Evolutionary conservation across 176 grass and related monocot species (phyloP).

Genomic region (Cenchrus purpureus): DNA sequence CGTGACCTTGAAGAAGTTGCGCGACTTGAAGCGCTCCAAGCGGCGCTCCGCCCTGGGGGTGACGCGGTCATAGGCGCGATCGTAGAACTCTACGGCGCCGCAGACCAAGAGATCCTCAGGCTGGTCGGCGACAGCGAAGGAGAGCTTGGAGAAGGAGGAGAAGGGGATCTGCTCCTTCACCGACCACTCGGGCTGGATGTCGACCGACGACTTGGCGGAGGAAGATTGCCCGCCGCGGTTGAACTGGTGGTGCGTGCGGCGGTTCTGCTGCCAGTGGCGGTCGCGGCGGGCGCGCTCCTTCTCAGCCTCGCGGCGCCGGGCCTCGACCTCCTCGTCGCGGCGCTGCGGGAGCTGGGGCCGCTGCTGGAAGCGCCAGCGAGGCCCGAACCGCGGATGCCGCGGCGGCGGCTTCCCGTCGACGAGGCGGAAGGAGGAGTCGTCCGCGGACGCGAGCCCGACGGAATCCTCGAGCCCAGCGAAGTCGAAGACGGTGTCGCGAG

Average conservation of each 20-base stretch:
- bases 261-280: conserved; percentile 63
- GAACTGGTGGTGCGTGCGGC: conserved; percentile 47
- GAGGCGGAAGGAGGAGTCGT: conserved; percentile 69
- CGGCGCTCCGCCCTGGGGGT: conserved; percentile 74
- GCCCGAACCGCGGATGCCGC: conserved; percentile 71
- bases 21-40: conserved; percentile 80
- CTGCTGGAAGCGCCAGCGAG: conserved; percentile 77
- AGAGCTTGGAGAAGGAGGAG: conserved; percentile 85
- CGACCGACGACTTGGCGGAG: conserved; percentile 44
- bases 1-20: conserved; percentile 78
- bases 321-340: conserved; percentile 87
- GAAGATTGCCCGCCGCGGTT: conserved; percentile 18
- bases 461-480: conserved; percentile 60
- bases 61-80: conserved; percentile 72
- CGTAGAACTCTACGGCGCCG: conserved; percentile 73
- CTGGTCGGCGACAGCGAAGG: conserved; percentile 75
- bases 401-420: conserved; percentile 75
- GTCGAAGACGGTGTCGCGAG: conserved; percentile 79
- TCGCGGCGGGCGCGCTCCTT: conserved; percentile 83
- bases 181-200: conserved; percentile 66
- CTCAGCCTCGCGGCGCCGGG: conserved; percentile 70
- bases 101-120: conserved; percentile 81
- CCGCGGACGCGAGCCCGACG: conserved; percentile 60
- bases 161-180: conserved; percentile 76
- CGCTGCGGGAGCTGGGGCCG: conserved; percentile 80